These are phyloP conservation scores for Microascus cirrosus DNA, from an alignment of 2,329 filamentous ascomycete species.

Conservation along the genomic window DNA sequence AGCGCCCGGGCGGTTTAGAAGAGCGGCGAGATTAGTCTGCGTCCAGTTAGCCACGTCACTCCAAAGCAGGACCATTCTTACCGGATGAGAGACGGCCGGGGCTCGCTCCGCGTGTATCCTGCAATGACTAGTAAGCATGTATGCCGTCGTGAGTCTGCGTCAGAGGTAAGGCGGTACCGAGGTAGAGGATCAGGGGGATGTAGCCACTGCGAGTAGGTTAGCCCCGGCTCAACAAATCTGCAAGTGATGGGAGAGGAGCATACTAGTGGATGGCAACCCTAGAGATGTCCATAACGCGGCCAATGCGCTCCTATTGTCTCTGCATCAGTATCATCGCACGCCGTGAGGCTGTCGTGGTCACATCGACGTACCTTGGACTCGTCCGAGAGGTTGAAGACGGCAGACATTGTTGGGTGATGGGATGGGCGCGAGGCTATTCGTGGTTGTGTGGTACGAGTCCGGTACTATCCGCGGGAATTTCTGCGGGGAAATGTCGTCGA, in stretches of 20 bases:
- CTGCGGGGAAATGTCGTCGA: not conserved
- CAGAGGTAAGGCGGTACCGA: conserved; percentile 48
- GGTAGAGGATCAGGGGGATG: conserved; percentile 90
- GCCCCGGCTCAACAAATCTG: conserved; percentile 7
- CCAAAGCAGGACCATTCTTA: conserved; percentile 17
- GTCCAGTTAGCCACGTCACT: not conserved
- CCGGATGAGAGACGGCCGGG: conserved; percentile 62
- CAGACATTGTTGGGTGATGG: not conserved
- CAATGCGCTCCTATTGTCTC: conserved; percentile 75
- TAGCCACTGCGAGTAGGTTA: conserved; percentile 61
- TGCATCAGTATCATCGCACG: conserved; percentile 4
- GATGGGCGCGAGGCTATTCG: not conserved
- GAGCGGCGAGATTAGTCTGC: conserved; percentile 53
- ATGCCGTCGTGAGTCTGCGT: conserved; percentile 3
- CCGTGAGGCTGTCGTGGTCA: not conserved
- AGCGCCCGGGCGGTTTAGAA: conserved; percentile 30
- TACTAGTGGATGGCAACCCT: conserved; percentile 95
- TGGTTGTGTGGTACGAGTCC: not conserved
- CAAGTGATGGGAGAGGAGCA: conserved; percentile 17
- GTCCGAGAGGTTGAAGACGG: conserved; percentile 68
- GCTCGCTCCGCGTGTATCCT: conserved; percentile 93
- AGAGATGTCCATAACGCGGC: conserved; percentile 89
- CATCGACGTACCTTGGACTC: conserved; percentile 72
- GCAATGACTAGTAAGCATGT: conserved; percentile 15
- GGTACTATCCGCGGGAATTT: not conserved